Conservation (phyloP, 2,329 filamentous ascomycete species). For the Bertia moriformis region DNA sequence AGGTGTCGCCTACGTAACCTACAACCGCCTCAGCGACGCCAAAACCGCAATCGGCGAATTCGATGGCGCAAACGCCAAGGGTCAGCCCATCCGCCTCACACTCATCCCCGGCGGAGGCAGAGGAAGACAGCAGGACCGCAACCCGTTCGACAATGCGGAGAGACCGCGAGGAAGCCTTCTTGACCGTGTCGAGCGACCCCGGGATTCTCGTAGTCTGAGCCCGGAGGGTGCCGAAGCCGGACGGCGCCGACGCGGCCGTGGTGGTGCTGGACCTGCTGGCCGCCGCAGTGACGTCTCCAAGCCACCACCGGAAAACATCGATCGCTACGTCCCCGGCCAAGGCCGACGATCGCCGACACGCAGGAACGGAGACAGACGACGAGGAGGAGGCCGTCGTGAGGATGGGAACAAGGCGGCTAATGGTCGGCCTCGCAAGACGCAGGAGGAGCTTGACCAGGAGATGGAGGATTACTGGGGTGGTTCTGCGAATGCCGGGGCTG, state of each 20-base stretch:
- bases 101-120: constrained; percentile 31
- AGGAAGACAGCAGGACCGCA: constrained; percentile 20
- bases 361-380: neutral
- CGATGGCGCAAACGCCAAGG: constrained; percentile 83
- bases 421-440: constrained; percentile 38
- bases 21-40: constrained; percentile 58
- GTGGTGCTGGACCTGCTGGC: constrained; percentile 35
- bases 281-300: constrained; percentile 34
- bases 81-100: constrained; percentile 66
- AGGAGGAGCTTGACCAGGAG: constrained; percentile 85
- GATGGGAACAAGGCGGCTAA: neutral
- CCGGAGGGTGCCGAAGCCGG: neutral
- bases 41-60: constrained; percentile 63
- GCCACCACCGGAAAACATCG: constrained; percentile 52
- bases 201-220: constrained; percentile 3
- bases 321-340: constrained; percentile 60
- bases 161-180: constrained; percentile 41
- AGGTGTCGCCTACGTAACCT: constrained; percentile 72
- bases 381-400: neutral
- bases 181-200: constrained; percentile 41
- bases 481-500: constrained; percentile 11
- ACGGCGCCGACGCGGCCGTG: constrained; percentile 23
- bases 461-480: constrained; percentile 84
- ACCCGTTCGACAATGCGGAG: constrained; percentile 40
- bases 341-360: constrained; percentile 15